phyloP scores from a whole-genome alignment of 257 asterid species.

The Salvia hispanica region DNA sequence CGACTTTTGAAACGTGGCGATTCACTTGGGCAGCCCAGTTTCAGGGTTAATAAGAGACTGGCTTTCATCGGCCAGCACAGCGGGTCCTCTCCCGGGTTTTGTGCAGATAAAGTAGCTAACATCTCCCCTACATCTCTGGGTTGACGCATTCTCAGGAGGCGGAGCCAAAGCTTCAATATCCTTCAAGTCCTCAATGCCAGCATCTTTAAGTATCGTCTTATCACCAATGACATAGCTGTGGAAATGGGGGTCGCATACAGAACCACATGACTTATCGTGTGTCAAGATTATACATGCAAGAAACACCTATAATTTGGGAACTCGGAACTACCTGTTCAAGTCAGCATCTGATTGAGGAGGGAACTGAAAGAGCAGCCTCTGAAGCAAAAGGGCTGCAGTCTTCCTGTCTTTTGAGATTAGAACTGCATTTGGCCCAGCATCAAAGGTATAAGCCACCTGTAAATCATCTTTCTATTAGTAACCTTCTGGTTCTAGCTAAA shows the following conservation, averaged over 20 bases:
- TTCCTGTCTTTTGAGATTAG: slow-evolving; percentile 81
- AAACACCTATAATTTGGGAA: background rate
- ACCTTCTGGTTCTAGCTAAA: background rate
- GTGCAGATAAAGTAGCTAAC: slow-evolving; percentile 88
- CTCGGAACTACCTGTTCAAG: slow-evolving; percentile 58
- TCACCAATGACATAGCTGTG: slow-evolving; percentile 90
- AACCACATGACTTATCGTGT: slow-evolving; percentile 39
- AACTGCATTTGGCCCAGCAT: slow-evolving; percentile 97
- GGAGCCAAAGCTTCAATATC: slow-evolving; percentile 71
- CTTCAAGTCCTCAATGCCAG: slow-evolving; percentile 66
- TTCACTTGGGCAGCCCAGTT: slow-evolving; percentile 83
- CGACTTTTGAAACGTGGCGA: slow-evolving; percentile 4
- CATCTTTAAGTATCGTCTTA: slow-evolving; percentile 79
- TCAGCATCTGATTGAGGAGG: slow-evolving; percentile 83
- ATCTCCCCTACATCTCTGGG: slow-evolving; percentile 68
- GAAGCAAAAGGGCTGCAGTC: slow-evolving; percentile 68
- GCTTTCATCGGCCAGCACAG: slow-evolving; percentile 64
- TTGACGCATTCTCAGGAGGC: slow-evolving; percentile 67
- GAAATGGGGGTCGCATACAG: slow-evolving; percentile 30
- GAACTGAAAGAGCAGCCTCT: slow-evolving; percentile 77
- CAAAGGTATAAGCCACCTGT: slow-evolving; percentile 93
- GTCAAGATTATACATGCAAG: slow-evolving; percentile 18
- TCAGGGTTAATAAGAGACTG: slow-evolving; percentile 71
- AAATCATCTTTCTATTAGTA: slow-evolving; percentile 28
- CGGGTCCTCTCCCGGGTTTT: slow-evolving; percentile 71